A percentile compares a stretch with the other conserved stretches of the same genome.
Conservation (phyloP, 1,139 yeast genomes). For the Lodderomyces theae region DNA sequence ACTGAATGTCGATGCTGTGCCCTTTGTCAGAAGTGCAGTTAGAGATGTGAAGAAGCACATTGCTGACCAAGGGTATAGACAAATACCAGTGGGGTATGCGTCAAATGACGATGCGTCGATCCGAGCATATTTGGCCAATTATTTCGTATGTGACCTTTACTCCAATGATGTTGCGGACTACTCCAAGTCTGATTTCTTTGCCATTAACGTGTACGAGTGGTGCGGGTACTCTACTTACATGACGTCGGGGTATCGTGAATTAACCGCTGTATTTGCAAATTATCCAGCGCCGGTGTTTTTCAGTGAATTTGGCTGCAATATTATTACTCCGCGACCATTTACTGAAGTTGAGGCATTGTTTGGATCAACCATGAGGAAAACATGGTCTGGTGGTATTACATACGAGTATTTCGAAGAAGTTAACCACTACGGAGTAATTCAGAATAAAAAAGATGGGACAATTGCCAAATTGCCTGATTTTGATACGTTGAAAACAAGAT, state of each 20-base stretch:
- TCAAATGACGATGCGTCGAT: conserved; percentile 57
- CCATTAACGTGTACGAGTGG: conserved; percentile 66
- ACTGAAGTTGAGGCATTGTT: conserved; percentile 43
- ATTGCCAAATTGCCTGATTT: conserved; percentile 46
- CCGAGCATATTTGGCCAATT: conserved; percentile 44
- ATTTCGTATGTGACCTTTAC: conserved; percentile 48
- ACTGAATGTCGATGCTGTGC: conserved; percentile 50
- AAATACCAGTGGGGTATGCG: conserved; percentile 61
- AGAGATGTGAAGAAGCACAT: conserved; percentile 56
- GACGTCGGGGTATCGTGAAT: conserved; percentile 54
- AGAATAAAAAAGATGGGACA: conserved; percentile 23
- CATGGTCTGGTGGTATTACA: conserved; percentile 44
- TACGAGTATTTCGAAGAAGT: conserved; percentile 39
- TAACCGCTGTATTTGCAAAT: conserved; percentile 46
- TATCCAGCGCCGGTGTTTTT: conserved; percentile 57
- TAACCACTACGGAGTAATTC: conserved; percentile 36
- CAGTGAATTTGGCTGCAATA: conserved; percentile 63
- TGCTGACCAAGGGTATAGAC: conserved; percentile 37
- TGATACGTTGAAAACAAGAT: conserved; percentile 31
- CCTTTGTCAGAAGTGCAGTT: conserved; percentile 62
- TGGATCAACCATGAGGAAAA: conserved; percentile 34
- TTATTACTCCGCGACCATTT: conserved; percentile 53
- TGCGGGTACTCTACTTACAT: conserved; percentile 60
- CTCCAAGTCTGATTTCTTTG: conserved; percentile 49
- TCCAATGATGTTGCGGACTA: conserved; percentile 16